Evolutionary conservation across 805 yeast genomes (phyloP).

Genomic region (Martiniozyma abietophila): DNA sequence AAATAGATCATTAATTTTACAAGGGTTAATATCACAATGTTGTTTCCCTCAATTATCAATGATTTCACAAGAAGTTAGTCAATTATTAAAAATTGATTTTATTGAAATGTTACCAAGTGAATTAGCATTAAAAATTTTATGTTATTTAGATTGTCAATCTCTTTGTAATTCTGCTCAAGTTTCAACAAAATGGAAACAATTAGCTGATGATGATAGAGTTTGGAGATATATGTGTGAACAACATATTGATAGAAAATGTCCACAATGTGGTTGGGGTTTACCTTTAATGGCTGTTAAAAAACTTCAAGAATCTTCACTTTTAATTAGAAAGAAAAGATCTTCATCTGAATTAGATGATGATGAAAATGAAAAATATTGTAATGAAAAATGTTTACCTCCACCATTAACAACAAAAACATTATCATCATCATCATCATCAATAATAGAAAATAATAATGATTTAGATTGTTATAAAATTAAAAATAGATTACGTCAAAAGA

Average conservation of each 20-base stretch:
- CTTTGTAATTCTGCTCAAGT: slow-evolving; percentile 92
- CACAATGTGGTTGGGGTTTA: slow-evolving; percentile 98
- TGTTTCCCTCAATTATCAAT: slow-evolving; percentile 93
- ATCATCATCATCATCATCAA: too few species aligned
- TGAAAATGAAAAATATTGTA: too few species aligned
- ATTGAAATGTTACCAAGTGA: slow-evolving; percentile 80
- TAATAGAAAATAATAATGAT: too few species aligned
- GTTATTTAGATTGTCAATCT: slow-evolving; percentile 89
- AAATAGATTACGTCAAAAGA: too few species aligned
- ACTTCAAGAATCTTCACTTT: slow-evolving; percentile 23
- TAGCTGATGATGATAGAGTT: slow-evolving; percentile 94
- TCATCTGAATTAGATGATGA: slow-evolving; percentile 19
- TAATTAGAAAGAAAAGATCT: slow-evolving; percentile 15
- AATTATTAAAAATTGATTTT: slow-evolving; percentile 81
- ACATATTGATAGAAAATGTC: slow-evolving; percentile 95
- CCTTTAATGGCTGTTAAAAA: slow-evolving; percentile 86
- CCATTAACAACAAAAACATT: too few species aligned
- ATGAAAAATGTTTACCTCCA: slow-evolving; percentile 18
- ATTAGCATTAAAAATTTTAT: slow-evolving; percentile 70
- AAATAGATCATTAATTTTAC: slow-evolving; percentile 66
- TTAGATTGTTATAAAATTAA: too few species aligned
- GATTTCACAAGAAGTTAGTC: slow-evolving; percentile 68
- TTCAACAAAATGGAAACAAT: slow-evolving; percentile 70
- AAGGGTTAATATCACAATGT: slow-evolving; percentile 80
- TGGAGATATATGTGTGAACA: slow-evolving; percentile 99